A percentile compares a stretch with the other conserved stretches of the same genome.
These are phyloP conservation scores for Suillus lakei DNA, from an alignment of 768 basidiomycete species.

Conservation along the genomic window DNA sequence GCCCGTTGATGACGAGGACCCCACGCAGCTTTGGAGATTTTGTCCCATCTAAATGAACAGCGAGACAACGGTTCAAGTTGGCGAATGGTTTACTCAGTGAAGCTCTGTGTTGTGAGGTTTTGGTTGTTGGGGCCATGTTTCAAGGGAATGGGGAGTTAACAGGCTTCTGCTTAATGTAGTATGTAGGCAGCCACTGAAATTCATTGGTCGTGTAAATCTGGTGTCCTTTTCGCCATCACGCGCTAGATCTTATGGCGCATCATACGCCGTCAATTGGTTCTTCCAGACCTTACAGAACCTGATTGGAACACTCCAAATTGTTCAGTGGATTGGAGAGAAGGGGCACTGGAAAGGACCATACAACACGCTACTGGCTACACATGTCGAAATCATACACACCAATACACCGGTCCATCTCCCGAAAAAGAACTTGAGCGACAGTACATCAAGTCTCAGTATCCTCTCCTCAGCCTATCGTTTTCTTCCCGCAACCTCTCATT, in stretches of 20 bases:
- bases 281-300: neutral
- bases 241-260: neutral
- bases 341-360: neutral
- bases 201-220: neutral
- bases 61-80: neutral
- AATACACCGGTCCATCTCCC: neutral
- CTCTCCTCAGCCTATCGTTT: constrained; percentile 61
- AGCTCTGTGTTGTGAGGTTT: neutral
- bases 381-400: neutral
- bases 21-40: neutral
- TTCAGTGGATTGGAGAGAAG: neutral
- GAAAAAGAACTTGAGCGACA: neutral
- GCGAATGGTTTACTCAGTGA: neutral
- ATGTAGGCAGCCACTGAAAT: neutral
- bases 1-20: neutral
- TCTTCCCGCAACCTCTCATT: constrained; percentile 65
- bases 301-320: neutral
- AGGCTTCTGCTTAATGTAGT: neutral
- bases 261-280: neutral
- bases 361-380: neutral
- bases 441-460: too few relatives aligned
- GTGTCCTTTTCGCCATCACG: neutral
- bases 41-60: neutral
- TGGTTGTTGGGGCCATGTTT: neutral
- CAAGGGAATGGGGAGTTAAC: neutral